A percentile compares a stretch with the other conserved stretches of the same genome.
Evolutionary conservation across 257 asterid species (phyloP).

Genomic region (Leonotis leonurus): DNA sequence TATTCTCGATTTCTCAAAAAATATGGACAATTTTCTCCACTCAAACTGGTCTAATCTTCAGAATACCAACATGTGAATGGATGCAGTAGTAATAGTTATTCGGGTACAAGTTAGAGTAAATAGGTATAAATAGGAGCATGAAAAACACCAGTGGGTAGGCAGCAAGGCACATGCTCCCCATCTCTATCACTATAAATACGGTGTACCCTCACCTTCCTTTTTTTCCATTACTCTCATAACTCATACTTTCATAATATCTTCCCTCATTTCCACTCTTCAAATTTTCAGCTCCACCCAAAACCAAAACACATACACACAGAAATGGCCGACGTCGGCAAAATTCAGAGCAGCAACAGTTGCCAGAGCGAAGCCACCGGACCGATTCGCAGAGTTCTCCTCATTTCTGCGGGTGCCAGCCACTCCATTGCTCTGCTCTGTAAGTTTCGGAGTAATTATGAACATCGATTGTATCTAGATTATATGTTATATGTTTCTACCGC

Average conservation of each 20-base stretch:
- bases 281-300: not conserved
- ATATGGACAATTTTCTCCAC: too few species aligned
- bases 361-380: conserved; percentile 36
- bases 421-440: conserved; percentile 91
- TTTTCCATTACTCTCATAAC: not conserved
- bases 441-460: conserved; percentile 3
- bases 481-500: not conserved
- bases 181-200: conserved; percentile 38
- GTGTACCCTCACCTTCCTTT: conserved; percentile 5
- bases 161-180: conserved; percentile 35
- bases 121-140: not conserved
- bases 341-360: conserved; percentile 24
- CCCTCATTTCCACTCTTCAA: not conserved
- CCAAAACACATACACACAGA: not conserved
- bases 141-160: conserved; percentile 4
- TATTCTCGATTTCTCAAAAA: too few species aligned
- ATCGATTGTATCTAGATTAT: not conserved
- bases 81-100: too few species aligned
- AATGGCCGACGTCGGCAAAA: conserved; percentile 46
- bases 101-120: not conserved
- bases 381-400: conserved; percentile 51
- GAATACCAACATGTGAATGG: too few species aligned
- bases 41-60: too few species aligned
- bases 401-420: conserved; percentile 98
- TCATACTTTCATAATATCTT: conserved; percentile 25